A percentile compares a stretch with the other conserved stretches of the same genome.
phyloP scores from a whole-genome alignment of 768 basidiomycete genomes.

The Psilocybe cyanescens region DNA sequence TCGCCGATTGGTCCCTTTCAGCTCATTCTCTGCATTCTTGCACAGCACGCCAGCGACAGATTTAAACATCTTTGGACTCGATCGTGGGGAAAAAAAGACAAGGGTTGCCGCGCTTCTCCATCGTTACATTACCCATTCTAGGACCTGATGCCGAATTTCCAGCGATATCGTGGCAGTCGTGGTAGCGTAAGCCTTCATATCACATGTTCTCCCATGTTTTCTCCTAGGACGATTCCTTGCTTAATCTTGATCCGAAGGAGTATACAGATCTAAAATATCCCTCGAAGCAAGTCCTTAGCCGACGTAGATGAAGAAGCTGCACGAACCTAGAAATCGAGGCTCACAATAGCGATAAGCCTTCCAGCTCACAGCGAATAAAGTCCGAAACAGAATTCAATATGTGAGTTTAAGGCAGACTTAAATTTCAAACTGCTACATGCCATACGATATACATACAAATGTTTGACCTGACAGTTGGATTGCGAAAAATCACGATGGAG shows the following conservation, averaged over 20 bases:
- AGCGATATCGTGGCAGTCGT: constrained; percentile 23
- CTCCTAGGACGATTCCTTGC: not conserved
- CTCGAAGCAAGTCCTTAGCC: not conserved
- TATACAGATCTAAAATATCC: not conserved
- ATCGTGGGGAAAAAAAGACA: constrained; percentile 13
- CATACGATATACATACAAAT: too few species aligned
- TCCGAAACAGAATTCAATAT: too few species aligned
- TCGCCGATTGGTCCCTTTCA: constrained; percentile 16
- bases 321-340: not conserved
- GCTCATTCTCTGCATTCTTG: constrained; percentile 8
- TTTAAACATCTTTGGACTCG: constrained; percentile 11
- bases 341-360: not conserved
- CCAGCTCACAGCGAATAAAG: too few species aligned
- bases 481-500: too few species aligned
- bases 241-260: constrained; percentile 11
- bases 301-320: not conserved
- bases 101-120: constrained; percentile 10
- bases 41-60: constrained; percentile 12
- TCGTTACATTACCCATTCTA: constrained; percentile 11
- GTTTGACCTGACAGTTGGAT: too few species aligned
- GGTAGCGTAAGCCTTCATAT: constrained; percentile 7
- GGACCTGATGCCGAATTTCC: constrained; percentile 16
- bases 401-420: too few species aligned
- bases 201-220: constrained; percentile 13
- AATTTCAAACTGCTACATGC: too few species aligned